Evolutionary conservation across 2,329 filamentous ascomycete genomes (phyloP).

Genomic region (Fonsecaea erecta): DNA sequence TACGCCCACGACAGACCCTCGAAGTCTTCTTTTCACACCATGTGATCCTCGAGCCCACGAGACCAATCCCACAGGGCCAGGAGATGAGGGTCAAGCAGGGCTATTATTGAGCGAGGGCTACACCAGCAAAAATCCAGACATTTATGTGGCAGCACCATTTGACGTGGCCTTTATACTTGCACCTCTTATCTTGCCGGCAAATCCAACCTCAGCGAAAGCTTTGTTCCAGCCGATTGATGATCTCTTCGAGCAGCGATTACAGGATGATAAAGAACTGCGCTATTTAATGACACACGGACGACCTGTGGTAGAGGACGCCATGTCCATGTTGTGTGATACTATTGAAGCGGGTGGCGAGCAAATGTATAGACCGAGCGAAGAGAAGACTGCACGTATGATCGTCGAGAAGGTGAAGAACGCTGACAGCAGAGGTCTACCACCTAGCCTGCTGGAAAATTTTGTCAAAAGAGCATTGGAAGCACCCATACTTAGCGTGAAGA

Average conservation of each 20-base stretch:
- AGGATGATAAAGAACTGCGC: slow-evolving; percentile 48
- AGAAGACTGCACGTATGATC: slow-evolving; percentile 70
- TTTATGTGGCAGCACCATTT: slow-evolving; percentile 82
- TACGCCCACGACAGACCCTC: slow-evolving; percentile 54
- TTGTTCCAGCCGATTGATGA: slow-evolving; percentile 57
- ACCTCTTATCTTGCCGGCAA: slow-evolving; percentile 65
- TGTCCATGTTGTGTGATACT: slow-evolving; percentile 75
- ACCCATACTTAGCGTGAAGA: slow-evolving; percentile 71
- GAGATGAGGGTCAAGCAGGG: slow-evolving; percentile 11
- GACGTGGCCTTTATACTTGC: slow-evolving; percentile 85
- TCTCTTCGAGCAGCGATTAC: slow-evolving; percentile 52
- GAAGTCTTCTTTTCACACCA: slow-evolving; percentile 60
- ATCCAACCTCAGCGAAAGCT: slow-evolving; percentile 48
- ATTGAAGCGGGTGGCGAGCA: slow-evolving; percentile 81
- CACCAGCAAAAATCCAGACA: slow-evolving; percentile 69
- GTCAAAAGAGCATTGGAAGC: slow-evolving; percentile 75
- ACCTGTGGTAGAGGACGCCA: slow-evolving; percentile 64
- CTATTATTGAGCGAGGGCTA: slow-evolving; percentile 48
- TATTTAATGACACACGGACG: slow-evolving; percentile 47
- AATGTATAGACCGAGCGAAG: slow-evolving; percentile 79
- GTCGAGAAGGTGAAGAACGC: slow-evolving; percentile 73
- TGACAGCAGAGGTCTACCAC: slow-evolving; percentile 68
- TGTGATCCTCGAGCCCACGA: background rate
- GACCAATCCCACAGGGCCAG: slow-evolving; percentile 9
- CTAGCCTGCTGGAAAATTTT: slow-evolving; percentile 84